Conservation (phyloP, 2,329 filamentous ascomycete species). For the Rutstroemia sp. region DNA sequence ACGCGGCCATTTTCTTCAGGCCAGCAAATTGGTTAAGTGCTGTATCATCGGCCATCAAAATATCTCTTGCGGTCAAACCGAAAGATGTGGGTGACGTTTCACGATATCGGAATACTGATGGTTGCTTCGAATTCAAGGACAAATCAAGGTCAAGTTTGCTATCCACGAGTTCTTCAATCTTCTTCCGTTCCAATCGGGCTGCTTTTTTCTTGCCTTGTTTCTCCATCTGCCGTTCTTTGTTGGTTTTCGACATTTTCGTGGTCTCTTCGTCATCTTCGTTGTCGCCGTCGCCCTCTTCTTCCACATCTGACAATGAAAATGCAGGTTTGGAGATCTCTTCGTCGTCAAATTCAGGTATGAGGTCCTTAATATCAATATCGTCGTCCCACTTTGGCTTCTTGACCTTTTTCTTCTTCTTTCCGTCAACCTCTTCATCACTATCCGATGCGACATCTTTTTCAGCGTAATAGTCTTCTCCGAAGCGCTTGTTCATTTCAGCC, state of each 20-base stretch:
- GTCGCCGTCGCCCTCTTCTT: constrained; percentile 39
- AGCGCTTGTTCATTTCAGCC: constrained; percentile 77
- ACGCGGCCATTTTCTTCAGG: constrained; percentile 89
- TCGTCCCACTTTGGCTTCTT: constrained; percentile 94
- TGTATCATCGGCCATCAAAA: constrained; percentile 79
- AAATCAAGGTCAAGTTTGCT: constrained; percentile 68
- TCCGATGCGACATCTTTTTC: constrained; percentile 56
- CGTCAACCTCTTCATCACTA: constrained; percentile 47
- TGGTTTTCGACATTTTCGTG: constrained; percentile 51
- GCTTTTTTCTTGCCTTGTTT: constrained; percentile 56
- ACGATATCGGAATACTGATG: constrained; percentile 74
- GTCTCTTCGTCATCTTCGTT: constrained; percentile 31
- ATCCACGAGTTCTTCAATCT: constrained; percentile 82
- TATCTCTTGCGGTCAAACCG: constrained; percentile 83
- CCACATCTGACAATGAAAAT: constrained; percentile 49
- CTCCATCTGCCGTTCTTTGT: constrained; percentile 52
- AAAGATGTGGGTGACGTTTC: constrained; percentile 88
- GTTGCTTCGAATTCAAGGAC: constrained; percentile 43
- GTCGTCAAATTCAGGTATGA: constrained; percentile 80
- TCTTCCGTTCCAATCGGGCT: constrained; percentile 71
- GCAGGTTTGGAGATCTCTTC: constrained; percentile 40
- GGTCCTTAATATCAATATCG: constrained; percentile 93
- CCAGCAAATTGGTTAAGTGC: constrained; percentile 86
- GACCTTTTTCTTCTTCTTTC: constrained; percentile 44
- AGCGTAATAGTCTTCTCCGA: constrained; percentile 87